phyloP scores from a whole-genome alignment of 2,329 filamentous ascomycete genomes.

The Hypocreales sp. region DNA sequence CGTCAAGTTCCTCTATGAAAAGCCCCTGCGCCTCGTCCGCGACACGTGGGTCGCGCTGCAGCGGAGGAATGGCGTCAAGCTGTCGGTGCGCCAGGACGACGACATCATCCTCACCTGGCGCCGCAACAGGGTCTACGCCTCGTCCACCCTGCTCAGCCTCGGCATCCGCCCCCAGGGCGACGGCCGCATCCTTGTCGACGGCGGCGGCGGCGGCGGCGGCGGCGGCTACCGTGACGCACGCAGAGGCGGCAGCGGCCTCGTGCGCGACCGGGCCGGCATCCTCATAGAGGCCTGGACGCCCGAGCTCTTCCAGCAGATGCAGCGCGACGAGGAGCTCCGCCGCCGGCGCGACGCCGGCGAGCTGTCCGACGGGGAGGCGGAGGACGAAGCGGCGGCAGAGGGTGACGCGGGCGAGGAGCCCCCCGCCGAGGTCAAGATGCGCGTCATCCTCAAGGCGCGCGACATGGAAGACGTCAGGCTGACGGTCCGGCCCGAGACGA shows the following conservation, averaged over 20 bases:
- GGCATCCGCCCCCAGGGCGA: conserved; percentile 34
- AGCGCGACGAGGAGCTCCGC: conserved; percentile 31
- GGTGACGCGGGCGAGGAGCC: conserved; percentile 8
- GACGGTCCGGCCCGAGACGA: conserved; percentile 37
- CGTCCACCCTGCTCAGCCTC: conserved; percentile 56
- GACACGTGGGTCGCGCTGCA: conserved; percentile 55
- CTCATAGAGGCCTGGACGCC: conserved; percentile 65
- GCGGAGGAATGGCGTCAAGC: conserved; percentile 18
- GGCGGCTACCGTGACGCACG: too few species aligned
- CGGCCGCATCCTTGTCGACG: conserved; percentile 25
- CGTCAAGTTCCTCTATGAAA: conserved; percentile 49
- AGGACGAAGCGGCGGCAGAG: conserved; percentile 9
- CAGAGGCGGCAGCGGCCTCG: too few species aligned
- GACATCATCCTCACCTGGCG: conserved; percentile 69
- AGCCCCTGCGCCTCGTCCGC: conserved; percentile 51
- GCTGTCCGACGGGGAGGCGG: conserved; percentile 17
- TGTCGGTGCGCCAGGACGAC: conserved; percentile 25
- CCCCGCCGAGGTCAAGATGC: conserved; percentile 22
- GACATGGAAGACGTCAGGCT: conserved; percentile 33
- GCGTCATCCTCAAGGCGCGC: conserved; percentile 37
- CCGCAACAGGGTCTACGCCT: conserved; percentile 54
- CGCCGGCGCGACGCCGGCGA: conserved; percentile 26
- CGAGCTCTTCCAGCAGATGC: conserved; percentile 36
- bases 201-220: conserved; percentile 17
- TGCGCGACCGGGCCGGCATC: conserved; percentile 40